These are phyloP conservation scores for Allium cepa DNA, from an alignment of 106 monocot genomes.

Conservation along the genomic window DNA sequence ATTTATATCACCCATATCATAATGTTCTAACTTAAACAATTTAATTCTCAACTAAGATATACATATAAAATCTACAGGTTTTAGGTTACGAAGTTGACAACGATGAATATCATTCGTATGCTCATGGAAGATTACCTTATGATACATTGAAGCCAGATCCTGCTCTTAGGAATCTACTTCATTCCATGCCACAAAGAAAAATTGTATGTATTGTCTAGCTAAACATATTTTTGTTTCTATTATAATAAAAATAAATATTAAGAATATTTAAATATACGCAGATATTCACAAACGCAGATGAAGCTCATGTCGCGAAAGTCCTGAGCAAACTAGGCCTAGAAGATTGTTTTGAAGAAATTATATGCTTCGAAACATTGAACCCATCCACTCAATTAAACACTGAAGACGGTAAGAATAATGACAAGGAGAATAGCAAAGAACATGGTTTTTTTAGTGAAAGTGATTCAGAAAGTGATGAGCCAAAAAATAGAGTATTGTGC, in stretches of 20 bases:
- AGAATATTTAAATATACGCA: slow-evolving; percentile 9
- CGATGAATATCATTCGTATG: slow-evolving; percentile 75
- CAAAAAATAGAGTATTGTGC: slow-evolving; percentile 37
- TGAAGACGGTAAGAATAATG: slow-evolving; percentile 3
- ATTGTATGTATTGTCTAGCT: slow-evolving; percentile 23
- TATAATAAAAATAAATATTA: too few relatives aligned
- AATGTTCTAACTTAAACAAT: background rate
- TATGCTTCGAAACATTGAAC: slow-evolving; percentile 91
- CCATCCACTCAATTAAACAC: slow-evolving; percentile 3
- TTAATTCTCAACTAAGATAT: background rate
- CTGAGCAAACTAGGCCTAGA: slow-evolving; percentile 62
- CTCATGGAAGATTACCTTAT: slow-evolving; percentile 78
- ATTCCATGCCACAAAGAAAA: slow-evolving; percentile 71
- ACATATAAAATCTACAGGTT: slow-evolving; percentile 19
- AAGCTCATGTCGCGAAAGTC: slow-evolving; percentile 56
- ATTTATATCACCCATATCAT: background rate
- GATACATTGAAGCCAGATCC: slow-evolving; percentile 68
- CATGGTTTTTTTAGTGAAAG: slow-evolving; percentile 9
- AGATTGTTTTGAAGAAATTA: slow-evolving; percentile 85
- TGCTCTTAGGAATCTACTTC: slow-evolving; percentile 66
- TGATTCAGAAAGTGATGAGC: slow-evolving; percentile 15
- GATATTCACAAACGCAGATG: slow-evolving; percentile 89
- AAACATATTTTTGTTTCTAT: too few relatives aligned
- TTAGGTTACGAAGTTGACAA: slow-evolving; percentile 65
- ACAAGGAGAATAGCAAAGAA: background rate